Base-by-base conservation (phyloP, 192 early-diverging fungal genomes). In the Piromyces finnis region DNA sequence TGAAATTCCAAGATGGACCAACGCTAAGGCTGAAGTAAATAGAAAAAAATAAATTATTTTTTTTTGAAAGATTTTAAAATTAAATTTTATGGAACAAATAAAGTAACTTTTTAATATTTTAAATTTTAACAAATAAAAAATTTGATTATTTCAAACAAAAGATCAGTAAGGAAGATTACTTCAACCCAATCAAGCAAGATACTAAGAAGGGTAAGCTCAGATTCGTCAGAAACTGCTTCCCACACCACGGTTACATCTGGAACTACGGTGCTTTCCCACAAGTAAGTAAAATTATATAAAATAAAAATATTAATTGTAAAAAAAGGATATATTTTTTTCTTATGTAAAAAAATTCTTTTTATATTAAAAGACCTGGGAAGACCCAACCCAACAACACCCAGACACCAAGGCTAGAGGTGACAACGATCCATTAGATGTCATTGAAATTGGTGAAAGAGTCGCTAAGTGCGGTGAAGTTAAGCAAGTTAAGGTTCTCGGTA, bases 181-280 rank as follows among this genome's bases (percentile, higher is more conserved):
- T 99, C 87, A 99, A 99, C 93, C 97, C 97, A 79, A 98, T 99
- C 88, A 94, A 95, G 89, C 97, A 99, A 88, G 97, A 99, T 84
- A 89, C 92, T 83, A 98, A 98, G 92, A 99, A 99, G 90, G 96
- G 96, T 83, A 99, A 99, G 90, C 94, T 98, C 82, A 92, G 97
- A 81, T 97, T 91, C 85, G 96, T 99, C 81, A 92, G 95, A 86
- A 98, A 99, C 92, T 93, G 94, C 87, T 99, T 98, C 93, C 97
- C 97, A 14, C 96, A 98, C 92, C 94, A 99, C 87, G 97, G 97
- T 81, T 99, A 99, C 88, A 98, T 99, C 88, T 99, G 97, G 97
- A 99, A 99, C 96, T 98, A 99, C 84, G 97, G 97, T 84, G 96
- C 96, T 81, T 90, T 99, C 84, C 97, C 97, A 35, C 96, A 97